Percentiles rank a stretch among this genome's conserved stretches.
Conservation (phyloP, 768 basidiomycete genomes). For the Tulasnella sp. region DNA sequence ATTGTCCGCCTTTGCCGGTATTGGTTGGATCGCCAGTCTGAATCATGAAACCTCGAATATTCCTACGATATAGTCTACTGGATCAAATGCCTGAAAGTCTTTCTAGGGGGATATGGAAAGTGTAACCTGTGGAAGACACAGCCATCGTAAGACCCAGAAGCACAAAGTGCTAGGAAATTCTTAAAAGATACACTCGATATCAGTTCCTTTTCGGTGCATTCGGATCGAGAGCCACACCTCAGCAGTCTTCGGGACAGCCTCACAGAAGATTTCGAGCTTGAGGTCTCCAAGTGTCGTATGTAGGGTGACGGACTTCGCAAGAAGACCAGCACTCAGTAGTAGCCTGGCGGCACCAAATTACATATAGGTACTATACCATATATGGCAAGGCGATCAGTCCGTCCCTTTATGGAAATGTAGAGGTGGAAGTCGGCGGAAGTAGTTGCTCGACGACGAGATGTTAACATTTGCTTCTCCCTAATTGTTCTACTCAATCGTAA, state of each 20-base stretch:
- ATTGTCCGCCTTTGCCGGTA: slow-evolving; percentile 92
- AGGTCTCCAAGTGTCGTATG: slow-evolving; percentile 91
- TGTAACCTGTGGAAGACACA: slow-evolving; percentile 64
- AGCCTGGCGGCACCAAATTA: background rate
- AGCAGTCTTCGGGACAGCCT: slow-evolving; percentile 88
- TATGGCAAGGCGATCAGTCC: background rate
- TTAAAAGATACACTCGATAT: slow-evolving; percentile 25
- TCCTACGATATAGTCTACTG: slow-evolving; percentile 31
- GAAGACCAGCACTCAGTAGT: background rate
- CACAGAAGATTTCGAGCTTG: slow-evolving; percentile 98
- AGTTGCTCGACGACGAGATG: no score
- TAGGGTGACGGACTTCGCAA: slow-evolving; percentile 77
- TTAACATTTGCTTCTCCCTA: no score
- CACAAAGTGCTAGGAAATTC: slow-evolving; percentile 95
- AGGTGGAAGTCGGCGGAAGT: no score
- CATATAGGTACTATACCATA: background rate
- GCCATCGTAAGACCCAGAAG: slow-evolving; percentile 73
- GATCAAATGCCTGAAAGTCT: background rate
- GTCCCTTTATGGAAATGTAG: no score
- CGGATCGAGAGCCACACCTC: slow-evolving; percentile 44
- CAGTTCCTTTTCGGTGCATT: background rate
- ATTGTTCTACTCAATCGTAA: no score
- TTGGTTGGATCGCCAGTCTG: slow-evolving; percentile 87
- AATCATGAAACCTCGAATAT: slow-evolving; percentile 92
- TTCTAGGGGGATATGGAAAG: background rate